Percentiles rank a stretch among this genome's conserved stretches.
phyloP scores from a whole-genome alignment of 2,329 filamentous ascomycete species.

The Leptodontidium sp. region DNA sequence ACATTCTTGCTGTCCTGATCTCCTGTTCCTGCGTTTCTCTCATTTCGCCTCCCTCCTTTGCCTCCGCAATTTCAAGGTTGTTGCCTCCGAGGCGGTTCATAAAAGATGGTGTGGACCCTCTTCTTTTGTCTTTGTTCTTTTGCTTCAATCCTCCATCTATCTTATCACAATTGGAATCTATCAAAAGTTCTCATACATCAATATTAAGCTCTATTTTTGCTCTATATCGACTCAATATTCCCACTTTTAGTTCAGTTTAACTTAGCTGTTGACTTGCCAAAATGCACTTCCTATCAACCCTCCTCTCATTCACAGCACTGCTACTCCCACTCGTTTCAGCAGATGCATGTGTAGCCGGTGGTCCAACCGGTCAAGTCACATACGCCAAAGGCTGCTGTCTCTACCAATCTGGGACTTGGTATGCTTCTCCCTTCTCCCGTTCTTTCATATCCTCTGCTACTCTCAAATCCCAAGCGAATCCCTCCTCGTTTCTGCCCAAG shows the following conservation, averaged over 20 bases:
- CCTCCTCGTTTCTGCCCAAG: too few relatives aligned
- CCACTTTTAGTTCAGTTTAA: background rate
- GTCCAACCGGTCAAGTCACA: slow-evolving; percentile 35
- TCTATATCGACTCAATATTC: background rate
- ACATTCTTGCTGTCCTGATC: background rate
- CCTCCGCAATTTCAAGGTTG: background rate
- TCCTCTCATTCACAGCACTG: slow-evolving; percentile 25
- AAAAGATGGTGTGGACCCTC: slow-evolving; percentile 9
- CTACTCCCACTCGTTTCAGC: slow-evolving; percentile 29
- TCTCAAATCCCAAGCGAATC: too few relatives aligned
- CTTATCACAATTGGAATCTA: background rate
- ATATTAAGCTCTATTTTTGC: background rate
- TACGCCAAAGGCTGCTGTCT: slow-evolving; percentile 35
- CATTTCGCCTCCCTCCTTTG: background rate
- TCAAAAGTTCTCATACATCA: background rate
- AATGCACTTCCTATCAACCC: slow-evolving; percentile 29
- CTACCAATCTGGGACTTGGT: slow-evolving; percentile 34
- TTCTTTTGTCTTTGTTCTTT: background rate
- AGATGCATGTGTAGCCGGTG: slow-evolving; percentile 38
- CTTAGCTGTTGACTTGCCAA: background rate
- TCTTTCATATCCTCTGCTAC: background rate
- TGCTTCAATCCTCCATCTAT: background rate
- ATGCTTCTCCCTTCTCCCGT: background rate
- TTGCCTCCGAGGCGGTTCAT: slow-evolving; percentile 11
- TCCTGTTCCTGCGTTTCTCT: slow-evolving; percentile 8